phyloP scores from a whole-genome alignment of 1,284 basidiomycete species.

The Hypsizygus ulmarius region DNA sequence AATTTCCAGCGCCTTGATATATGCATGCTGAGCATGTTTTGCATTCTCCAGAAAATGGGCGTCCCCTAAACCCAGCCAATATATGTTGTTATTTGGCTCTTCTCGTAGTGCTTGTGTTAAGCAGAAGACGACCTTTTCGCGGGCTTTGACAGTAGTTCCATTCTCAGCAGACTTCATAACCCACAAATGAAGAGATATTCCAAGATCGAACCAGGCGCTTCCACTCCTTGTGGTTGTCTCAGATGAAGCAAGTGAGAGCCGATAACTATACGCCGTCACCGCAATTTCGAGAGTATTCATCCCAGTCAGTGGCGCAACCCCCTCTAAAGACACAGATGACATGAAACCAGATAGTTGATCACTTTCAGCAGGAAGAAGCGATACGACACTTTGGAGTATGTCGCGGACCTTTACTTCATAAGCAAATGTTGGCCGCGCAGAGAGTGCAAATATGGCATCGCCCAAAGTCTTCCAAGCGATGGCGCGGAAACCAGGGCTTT shows the following conservation, averaged over 20 bases:
- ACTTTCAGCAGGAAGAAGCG: conserved; percentile 38
- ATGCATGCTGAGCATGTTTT: conserved; percentile 86
- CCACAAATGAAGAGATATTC: conserved; percentile 63
- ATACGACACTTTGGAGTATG: conserved; percentile 35
- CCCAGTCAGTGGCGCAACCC: conserved; percentile 30
- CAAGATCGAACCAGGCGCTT: conserved; percentile 79
- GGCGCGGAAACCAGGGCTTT: conserved; percentile 61
- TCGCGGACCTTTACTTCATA: conserved; percentile 39
- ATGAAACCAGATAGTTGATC: conserved; percentile 44
- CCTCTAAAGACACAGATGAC: conserved; percentile 28
- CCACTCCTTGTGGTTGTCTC: conserved; percentile 51
- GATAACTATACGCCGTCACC: conserved; percentile 70
- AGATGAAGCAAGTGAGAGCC: conserved; percentile 65
- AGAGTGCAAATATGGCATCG: conserved; percentile 75
- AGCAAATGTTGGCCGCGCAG: conserved; percentile 42
- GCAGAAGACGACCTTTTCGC: conserved; percentile 58
- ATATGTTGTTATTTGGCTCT: conserved; percentile 70
- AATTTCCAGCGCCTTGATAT: conserved; percentile 85
- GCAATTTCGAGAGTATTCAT: conserved; percentile 54
- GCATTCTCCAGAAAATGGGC: conserved; percentile 69
- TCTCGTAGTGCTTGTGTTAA: conserved; percentile 76
- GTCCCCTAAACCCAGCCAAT: conserved; percentile 84
- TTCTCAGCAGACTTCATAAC: conserved; percentile 31
- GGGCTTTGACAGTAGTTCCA: conserved; percentile 32
- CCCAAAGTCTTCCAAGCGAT: conserved; percentile 86